These are phyloP conservation scores for Cytidiella melzeri DNA, from an alignment of 768 basidiomycete species.

Conservation along the genomic window DNA sequence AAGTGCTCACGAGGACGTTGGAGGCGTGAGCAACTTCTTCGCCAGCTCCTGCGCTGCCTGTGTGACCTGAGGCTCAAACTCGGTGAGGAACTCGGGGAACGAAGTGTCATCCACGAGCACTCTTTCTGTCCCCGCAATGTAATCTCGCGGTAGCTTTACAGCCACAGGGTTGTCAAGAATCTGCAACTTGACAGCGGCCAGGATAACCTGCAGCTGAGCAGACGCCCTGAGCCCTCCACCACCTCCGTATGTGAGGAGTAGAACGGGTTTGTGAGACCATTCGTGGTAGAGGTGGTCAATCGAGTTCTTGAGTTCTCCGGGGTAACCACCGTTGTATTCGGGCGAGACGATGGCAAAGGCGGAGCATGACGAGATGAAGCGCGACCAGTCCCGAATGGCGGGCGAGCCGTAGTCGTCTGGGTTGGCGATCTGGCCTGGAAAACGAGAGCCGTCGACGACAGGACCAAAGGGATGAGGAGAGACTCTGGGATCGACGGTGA, in stretches of 20 bases:
- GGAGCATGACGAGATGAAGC: slow-evolving; percentile 22
- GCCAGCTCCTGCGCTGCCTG: slow-evolving; percentile 16
- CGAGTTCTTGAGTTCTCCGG: slow-evolving; percentile 33
- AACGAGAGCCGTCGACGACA: slow-evolving; percentile 21
- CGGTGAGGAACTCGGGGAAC: slow-evolving; percentile 18
- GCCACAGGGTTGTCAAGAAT: slow-evolving; percentile 12
- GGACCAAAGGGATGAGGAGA: slow-evolving; percentile 25
- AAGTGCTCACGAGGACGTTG: background rate
- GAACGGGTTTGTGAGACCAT: slow-evolving; percentile 29
- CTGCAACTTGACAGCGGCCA: slow-evolving; percentile 20
- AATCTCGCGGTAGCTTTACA: slow-evolving; percentile 15
- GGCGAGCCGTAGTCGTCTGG: slow-evolving; percentile 24
- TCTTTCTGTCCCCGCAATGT: slow-evolving; percentile 11
- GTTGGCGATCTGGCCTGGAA: slow-evolving; percentile 22
- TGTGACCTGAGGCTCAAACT: slow-evolving; percentile 10
- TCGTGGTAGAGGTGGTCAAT: slow-evolving; percentile 36
- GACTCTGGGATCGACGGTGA: slow-evolving; percentile 20
- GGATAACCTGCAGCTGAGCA: slow-evolving; percentile 24
- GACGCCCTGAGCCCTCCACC: slow-evolving; percentile 26
- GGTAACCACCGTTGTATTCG: slow-evolving; percentile 36
- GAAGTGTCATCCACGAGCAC: slow-evolving; percentile 9
- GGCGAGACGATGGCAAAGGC: slow-evolving; percentile 33
- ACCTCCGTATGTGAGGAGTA: slow-evolving; percentile 30
- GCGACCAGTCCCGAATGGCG: slow-evolving; percentile 26
- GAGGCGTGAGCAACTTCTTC: background rate